These are phyloP conservation scores for Vitis rupestris DNA, from an alignment of 164 flowering plant species.

Conservation along the genomic window DNA sequence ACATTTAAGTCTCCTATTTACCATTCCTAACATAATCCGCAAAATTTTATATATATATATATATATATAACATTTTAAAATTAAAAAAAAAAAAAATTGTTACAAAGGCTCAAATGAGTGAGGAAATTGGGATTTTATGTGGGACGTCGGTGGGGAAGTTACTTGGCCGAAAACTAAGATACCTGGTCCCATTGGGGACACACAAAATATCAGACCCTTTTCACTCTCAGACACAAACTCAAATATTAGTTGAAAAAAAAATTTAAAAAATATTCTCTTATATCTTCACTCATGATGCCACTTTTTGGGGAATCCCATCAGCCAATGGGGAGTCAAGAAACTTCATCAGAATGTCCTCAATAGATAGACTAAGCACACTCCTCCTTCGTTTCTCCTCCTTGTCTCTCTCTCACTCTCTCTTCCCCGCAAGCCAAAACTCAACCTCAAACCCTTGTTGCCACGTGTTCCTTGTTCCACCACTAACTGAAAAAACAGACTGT, in stretches of 20 bases:
- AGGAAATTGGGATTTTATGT: neutral
- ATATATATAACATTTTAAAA: no score
- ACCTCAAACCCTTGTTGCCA: constrained; percentile 45
- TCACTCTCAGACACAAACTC: constrained; percentile 5
- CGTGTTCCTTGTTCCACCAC: constrained; percentile 65
- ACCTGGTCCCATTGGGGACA: constrained; percentile 30
- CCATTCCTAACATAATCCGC: no score
- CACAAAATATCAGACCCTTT: constrained; percentile 35
- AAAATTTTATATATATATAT: no score
- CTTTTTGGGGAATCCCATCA: constrained; percentile 42
- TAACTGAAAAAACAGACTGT: constrained; percentile 34
- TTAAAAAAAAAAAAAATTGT: no score
- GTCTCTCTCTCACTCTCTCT: constrained; percentile 12
- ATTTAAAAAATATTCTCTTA: constrained; percentile 6
- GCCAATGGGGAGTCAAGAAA: constrained; percentile 67
- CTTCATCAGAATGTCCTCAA: constrained; percentile 39
- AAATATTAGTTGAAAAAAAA: constrained; percentile 21
- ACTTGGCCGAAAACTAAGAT: constrained; percentile 14
- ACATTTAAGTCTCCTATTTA: no score
- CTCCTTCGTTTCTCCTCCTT: neutral
- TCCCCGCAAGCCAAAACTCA: constrained; percentile 18
- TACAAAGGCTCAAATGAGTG: no score
- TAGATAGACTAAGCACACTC: constrained; percentile 30
- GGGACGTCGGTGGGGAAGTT: neutral
- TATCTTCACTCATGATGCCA: constrained; percentile 11